Evolutionary conservation across 2,329 filamentous ascomycete genomes (phyloP).

Genomic region (Aspergillus piperis): DNA sequence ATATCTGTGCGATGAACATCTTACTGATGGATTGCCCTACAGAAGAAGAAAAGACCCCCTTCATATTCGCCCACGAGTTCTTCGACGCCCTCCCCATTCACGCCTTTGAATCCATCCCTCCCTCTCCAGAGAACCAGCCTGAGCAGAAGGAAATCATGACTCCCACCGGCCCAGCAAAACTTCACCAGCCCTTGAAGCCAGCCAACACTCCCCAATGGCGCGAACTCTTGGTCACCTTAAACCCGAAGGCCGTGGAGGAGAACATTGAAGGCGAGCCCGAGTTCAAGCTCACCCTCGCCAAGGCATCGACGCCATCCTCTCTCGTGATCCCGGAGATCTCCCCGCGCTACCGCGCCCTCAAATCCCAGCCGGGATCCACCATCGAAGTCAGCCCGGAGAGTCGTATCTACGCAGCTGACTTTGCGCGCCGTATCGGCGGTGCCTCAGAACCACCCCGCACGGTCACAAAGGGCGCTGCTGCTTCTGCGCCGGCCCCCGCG

Average conservation of each 20-base stretch:
- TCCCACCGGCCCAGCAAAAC: slow-evolving; percentile 50
- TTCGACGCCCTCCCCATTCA: slow-evolving; percentile 98
- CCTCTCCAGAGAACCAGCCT: slow-evolving; percentile 46
- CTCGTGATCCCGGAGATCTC: slow-evolving; percentile 82
- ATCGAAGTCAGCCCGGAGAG: slow-evolving; percentile 92
- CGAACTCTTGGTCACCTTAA: slow-evolving; percentile 75
- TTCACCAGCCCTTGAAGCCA: slow-evolving; percentile 44
- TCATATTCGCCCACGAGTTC: slow-evolving; percentile 97
- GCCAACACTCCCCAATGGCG: slow-evolving; percentile 68
- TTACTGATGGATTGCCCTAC: not conserved
- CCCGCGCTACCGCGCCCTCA: slow-evolving; percentile 74
- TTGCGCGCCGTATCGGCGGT: slow-evolving; percentile 82
- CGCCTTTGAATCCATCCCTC: slow-evolving; percentile 76
- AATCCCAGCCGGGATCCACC: slow-evolving; percentile 65
- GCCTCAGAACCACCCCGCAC: slow-evolving; percentile 41
- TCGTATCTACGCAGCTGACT: slow-evolving; percentile 74
- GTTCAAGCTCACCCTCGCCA: slow-evolving; percentile 81
- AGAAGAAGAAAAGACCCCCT: slow-evolving; percentile 73
- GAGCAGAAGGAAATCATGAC: slow-evolving; percentile 51
- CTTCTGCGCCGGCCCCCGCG: slow-evolving; percentile 38
- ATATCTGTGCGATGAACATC: not conserved
- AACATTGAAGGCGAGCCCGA: slow-evolving; percentile 63
- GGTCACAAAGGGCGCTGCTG: slow-evolving; percentile 16
- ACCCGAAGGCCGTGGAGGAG: slow-evolving; percentile 58
- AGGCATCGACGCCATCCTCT: slow-evolving; percentile 75